A percentile compares a stretch with the other conserved stretches of the same genome.
Evolutionary conservation across 2,329 filamentous ascomycete genomes (phyloP).

Genomic region (Penicillium sp.): DNA sequence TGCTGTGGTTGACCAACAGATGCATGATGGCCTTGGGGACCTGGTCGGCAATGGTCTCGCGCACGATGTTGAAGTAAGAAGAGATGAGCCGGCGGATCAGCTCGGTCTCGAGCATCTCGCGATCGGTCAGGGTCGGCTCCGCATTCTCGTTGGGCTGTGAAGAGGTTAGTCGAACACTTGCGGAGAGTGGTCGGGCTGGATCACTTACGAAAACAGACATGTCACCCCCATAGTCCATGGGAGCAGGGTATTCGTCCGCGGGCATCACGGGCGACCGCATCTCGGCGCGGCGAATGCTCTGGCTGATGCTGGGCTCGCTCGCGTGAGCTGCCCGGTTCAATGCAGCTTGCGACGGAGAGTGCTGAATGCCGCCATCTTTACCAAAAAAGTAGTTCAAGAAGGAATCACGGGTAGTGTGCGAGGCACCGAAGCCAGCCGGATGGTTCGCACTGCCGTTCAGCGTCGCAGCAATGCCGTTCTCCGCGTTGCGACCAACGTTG

Average conservation of each 20-base stretch:
- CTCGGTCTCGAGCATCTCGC: conserved; percentile 95
- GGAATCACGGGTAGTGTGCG: conserved; percentile 73
- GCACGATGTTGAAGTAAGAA: conserved; percentile 98
- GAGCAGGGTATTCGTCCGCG: conserved; percentile 40
- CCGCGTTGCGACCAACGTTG: conserved; percentile 59
- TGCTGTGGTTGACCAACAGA: conserved; percentile 94
- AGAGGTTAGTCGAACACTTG: neutral
- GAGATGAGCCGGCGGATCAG: conserved; percentile 94
- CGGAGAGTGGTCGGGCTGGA: neutral
- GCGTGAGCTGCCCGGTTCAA: conserved; percentile 68
- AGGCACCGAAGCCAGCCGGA: conserved; percentile 60
- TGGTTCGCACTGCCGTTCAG: conserved; percentile 67
- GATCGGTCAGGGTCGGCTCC: conserved; percentile 87
- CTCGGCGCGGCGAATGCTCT: conserved; percentile 73
- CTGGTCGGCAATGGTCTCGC: conserved; percentile 97
- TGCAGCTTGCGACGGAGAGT: conserved; percentile 38
- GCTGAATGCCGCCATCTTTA: conserved; percentile 70
- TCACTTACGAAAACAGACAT: conserved; percentile 50
- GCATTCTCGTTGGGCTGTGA: conserved; percentile 47
- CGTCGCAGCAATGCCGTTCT: conserved; percentile 66
- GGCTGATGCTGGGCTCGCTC: conserved; percentile 76
- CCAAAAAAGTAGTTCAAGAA: conserved; percentile 99
- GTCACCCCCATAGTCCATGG: conserved; percentile 43
- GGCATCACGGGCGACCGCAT: conserved; percentile 45
- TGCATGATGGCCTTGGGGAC: conserved; percentile 99